Evolutionary conservation across 208 protist species (phyloP), one percentile per base, ranked within the genome.

Genomic region (Trypanosoma brucei): DNA sequence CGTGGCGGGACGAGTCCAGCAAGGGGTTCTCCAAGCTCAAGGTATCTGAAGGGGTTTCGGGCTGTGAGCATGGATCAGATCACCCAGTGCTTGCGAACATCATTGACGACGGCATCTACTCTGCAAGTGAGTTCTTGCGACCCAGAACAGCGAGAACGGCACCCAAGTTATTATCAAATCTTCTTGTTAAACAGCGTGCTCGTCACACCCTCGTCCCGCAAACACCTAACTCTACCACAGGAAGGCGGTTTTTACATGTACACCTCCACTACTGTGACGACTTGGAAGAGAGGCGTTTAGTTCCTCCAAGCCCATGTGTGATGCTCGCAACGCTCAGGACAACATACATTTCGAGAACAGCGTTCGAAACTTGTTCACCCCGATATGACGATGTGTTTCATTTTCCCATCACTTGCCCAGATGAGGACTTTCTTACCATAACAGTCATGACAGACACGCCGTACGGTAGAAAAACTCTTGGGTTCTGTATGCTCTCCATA

Each of bases 391-490:
- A 91, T 63, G 74, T 71, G 44, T 92, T 91, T 59, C 33, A 52
- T 34, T 90, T 94, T 69, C 54, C 37, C 34, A 54, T 94, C 3
- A 71, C 72, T 44, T 70, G 90, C 60, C 81, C 85, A 1, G 52
- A 54, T 35, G 63, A 72, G 33, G 84, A 91, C 55, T 77, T 68
- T 51, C 72, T 94, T 14, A 72, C 61, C 45, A 78, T 92, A 55
- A 89, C 71, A 6, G 83, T 92, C 36, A 76, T 91, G 36, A 91
- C 88, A 5, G 84, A 94, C 60, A 94, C 88, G 3, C 72, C 78
- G 8, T 90, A 86, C 65, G 88, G 88, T 14, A 62, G 79, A 36
- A 85, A 81, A 67, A 79, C 77, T 72, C 59, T 94, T 46, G 88
- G 88, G 14, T 65, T 84, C 62, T 94, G 88, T 68, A 67, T 83